Evolutionary conservation across 2,329 filamentous ascomycete species (phyloP).

Genomic region (Calonectria pseudoturangicola): DNA sequence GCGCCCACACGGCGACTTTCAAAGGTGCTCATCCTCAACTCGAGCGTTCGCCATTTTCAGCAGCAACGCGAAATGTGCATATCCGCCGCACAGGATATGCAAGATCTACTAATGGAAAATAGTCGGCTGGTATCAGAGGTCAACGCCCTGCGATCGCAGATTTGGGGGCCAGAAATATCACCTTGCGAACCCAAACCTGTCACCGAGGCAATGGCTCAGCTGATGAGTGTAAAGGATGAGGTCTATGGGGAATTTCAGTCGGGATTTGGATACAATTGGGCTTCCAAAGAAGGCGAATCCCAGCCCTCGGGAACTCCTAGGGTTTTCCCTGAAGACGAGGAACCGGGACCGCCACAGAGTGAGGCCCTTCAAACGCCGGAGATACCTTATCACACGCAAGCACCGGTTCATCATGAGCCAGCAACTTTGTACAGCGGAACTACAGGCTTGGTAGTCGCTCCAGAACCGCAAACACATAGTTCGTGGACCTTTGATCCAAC

Average conservation of each 20-base stretch:
- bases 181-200: not conserved
- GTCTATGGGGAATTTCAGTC: constrained; percentile 2
- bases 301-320: not conserved
- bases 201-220: constrained; percentile 1
- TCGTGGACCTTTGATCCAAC: not conserved
- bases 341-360: not conserved
- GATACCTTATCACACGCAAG: not conserved
- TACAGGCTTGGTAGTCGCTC: not conserved
- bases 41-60: constrained; percentile 2
- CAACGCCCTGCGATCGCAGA: constrained; percentile 10
- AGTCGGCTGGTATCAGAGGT: not conserved
- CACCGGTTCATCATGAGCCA: not conserved
- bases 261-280: constrained; percentile 6
- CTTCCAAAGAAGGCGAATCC: not conserved
- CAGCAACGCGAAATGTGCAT: constrained; percentile 15
- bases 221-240: not conserved
- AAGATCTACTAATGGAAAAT: not conserved
- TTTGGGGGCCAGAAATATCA: constrained; percentile 1
- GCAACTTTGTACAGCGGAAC: not conserved
- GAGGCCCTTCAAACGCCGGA: not conserved
- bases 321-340: not conserved
- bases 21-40: constrained; percentile 7
- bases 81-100: not conserved
- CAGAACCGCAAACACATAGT: not conserved
- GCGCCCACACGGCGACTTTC: constrained; percentile 2